Percentiles rank a stretch among this genome's conserved stretches.
Evolutionary conservation across 2,329 filamentous ascomycete species (phyloP).

Genomic region (Ophiostoma populinum): DNA sequence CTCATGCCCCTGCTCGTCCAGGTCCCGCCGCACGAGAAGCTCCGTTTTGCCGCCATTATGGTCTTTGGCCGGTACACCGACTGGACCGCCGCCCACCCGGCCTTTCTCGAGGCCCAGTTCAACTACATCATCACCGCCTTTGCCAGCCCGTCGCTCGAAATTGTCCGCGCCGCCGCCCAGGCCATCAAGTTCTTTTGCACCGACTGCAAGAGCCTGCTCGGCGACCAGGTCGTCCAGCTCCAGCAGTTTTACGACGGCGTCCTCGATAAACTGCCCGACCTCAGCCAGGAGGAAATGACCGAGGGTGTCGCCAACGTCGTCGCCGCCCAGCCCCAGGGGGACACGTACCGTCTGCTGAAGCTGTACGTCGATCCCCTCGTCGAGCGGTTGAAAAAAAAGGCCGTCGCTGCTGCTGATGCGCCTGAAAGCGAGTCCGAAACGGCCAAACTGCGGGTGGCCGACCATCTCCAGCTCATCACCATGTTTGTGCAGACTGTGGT

Average conservation of each 20-base stretch:
- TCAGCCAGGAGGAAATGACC: constrained; percentile 89
- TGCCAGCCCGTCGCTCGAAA: constrained; percentile 72
- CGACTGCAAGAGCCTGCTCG: constrained; percentile 77
- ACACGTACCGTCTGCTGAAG: constrained; percentile 74
- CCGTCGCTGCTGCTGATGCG: too few relatives aligned
- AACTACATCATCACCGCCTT: constrained; percentile 93
- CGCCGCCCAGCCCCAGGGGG: constrained; percentile 62
- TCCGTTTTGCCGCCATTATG: constrained; percentile 98
- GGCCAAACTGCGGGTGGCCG: constrained; percentile 72
- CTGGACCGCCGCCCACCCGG: constrained; percentile 88
- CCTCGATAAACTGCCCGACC: constrained; percentile 65
- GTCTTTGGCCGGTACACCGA: constrained; percentile 91
- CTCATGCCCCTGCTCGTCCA: constrained; percentile 88
- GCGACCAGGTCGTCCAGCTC: constrained; percentile 66
- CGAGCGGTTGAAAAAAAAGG: too few relatives aligned
- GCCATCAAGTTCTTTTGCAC: constrained; percentile 95
- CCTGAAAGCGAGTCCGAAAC: constrained; percentile 73
- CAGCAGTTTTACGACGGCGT: constrained; percentile 87
- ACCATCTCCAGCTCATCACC: constrained; percentile 83
- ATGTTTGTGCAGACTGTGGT: constrained; percentile 67
- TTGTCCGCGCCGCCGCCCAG: constrained; percentile 78
- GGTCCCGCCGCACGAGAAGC: constrained; percentile 89
- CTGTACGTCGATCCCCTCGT: constrained; percentile 87
- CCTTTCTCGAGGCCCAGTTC: constrained; percentile 82
- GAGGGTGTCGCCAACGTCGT: constrained; percentile 90